Base-by-base conservation (phyloP, 768 basidiomycete species). In the Collybia nuda region DNA sequence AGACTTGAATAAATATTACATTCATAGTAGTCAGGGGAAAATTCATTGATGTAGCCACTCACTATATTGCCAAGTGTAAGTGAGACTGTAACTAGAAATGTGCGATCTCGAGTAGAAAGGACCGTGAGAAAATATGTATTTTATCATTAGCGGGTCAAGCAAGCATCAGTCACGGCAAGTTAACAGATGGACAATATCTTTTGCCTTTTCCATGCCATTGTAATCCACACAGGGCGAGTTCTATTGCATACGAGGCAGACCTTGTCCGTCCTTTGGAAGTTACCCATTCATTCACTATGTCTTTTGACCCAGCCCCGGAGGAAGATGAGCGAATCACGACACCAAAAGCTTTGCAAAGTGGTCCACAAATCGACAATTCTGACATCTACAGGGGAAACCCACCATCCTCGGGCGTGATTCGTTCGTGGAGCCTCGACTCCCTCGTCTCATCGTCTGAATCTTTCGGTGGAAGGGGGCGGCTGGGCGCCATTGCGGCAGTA, bases 331-430 rank as follows among this genome's bases (percentile, higher is more conserved):
- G 9, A 32, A 32, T 11, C 9, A 14, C 32, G 9, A 6, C 32
- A 14, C 9, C 32, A 11, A 11, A 11, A 11, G 32, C 32, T 6
- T 11, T 32, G 12, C 32, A 32, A 14, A 4, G 12, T 11, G 12
- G 32, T 11, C 32, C 32, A 32, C 32, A 32, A 32, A 11, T 32
- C 50, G 58, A 60, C 45, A 68, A 73, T 38, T 62, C 69, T 28
- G 84, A 87, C 60, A 85, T 87, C 53, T 86, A 83, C 61, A 78
- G 85, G 54, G 86, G 84, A 19, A 71, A 73, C 21, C 70, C 68
- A 19, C 72, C 74, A 14, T 55, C 66, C 14, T 65, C 64, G 21
- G 22, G 21, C 17, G 38, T 26, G 18, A 38, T 17, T 4, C 57
- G 60, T 54, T 55, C 65, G 58, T 46, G 63, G 52, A 52, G 63